Evolutionary conservation across 306 rosid genomes (phyloP).

Genomic region (Cicer arietinum): DNA sequence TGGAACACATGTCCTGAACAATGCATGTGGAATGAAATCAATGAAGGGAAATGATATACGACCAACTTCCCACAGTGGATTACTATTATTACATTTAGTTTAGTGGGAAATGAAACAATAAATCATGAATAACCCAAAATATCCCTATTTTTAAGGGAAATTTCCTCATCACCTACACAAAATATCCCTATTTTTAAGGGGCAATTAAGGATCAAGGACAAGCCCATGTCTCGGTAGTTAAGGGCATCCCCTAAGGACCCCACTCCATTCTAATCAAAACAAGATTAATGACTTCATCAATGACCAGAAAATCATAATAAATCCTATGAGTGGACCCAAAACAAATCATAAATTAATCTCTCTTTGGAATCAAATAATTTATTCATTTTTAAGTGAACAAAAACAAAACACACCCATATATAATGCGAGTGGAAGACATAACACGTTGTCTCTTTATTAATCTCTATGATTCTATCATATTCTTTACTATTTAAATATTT

Average conservation of each 20-base stretch:
- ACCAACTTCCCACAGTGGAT: conserved; percentile 42
- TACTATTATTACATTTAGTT: conserved; percentile 46
- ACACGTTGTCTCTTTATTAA: conserved; percentile 25
- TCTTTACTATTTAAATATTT: conserved; percentile 32
- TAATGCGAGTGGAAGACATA: conserved; percentile 46
- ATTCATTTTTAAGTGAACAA: conserved; percentile 12
- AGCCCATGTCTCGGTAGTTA: conserved; percentile 50
- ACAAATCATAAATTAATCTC: conserved; percentile 17
- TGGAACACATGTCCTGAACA: conserved; percentile 22
- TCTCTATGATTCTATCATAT: conserved; percentile 40
- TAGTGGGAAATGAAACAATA: conserved; percentile 37
- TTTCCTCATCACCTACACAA: conserved; percentile 9
- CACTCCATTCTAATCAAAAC: conserved; percentile 42
- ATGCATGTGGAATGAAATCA: conserved; percentile 41
- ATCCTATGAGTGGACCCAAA: conserved; percentile 47
- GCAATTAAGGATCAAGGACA: conserved; percentile 44
- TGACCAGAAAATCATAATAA: conserved; percentile 36
- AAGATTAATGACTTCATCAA: conserved; percentile 51
- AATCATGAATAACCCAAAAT: conserved; percentile 21
- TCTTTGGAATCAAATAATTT: no score
- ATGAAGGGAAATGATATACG: conserved; percentile 25
- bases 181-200: conserved; percentile 50
- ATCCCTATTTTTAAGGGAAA: conserved; percentile 43
- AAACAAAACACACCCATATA: conserved; percentile 53
- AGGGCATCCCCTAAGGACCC: conserved; percentile 34